A percentile compares a stretch with the other conserved stretches of the same genome.
Evolutionary conservation across 78 protist species (phyloP).

Genomic region (Polysphondylium violaceum): DNA sequence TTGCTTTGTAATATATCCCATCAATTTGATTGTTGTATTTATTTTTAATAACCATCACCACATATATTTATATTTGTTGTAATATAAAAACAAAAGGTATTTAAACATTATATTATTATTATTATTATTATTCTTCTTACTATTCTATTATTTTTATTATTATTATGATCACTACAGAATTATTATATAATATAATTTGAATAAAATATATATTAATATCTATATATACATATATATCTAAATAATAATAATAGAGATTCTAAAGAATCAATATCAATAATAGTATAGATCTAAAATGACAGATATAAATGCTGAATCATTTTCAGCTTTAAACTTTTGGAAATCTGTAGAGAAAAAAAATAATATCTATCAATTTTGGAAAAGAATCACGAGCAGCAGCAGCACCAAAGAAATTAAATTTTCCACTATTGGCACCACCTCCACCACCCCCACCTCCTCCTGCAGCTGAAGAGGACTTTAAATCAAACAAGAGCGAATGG

Average conservation of each 20-base stretch:
- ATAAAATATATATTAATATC: too few species aligned
- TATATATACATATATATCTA: too few species aligned
- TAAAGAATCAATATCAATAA: not conserved
- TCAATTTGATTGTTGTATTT: too few species aligned
- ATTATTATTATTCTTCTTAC: too few species aligned
- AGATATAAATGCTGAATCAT: slow-evolving; percentile 40
- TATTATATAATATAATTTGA: too few species aligned
- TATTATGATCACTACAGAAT: too few species aligned
- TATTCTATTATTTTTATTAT: too few species aligned
- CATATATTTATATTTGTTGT: too few species aligned
- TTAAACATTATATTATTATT: too few species aligned
- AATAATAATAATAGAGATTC: not conserved
- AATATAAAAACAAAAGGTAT: too few species aligned
- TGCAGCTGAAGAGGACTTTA: slow-evolving; percentile 7
- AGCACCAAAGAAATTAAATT: slow-evolving; percentile 14
- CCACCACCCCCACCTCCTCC: slow-evolving; percentile 70
- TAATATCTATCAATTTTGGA: slow-evolving; percentile 20
- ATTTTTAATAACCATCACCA: too few species aligned
- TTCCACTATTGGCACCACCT: slow-evolving; percentile 56
- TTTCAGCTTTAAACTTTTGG: slow-evolving; percentile 76
- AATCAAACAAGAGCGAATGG: slow-evolving; percentile 31
- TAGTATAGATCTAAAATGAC: slow-evolving; percentile 2
- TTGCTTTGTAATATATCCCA: too few species aligned
- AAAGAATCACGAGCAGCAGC: not conserved
- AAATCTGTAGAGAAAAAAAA: slow-evolving; percentile 70